Base-by-base conservation (phyloP, 1,284 basidiomycete species). In the Neolentinus lepideus region DNA sequence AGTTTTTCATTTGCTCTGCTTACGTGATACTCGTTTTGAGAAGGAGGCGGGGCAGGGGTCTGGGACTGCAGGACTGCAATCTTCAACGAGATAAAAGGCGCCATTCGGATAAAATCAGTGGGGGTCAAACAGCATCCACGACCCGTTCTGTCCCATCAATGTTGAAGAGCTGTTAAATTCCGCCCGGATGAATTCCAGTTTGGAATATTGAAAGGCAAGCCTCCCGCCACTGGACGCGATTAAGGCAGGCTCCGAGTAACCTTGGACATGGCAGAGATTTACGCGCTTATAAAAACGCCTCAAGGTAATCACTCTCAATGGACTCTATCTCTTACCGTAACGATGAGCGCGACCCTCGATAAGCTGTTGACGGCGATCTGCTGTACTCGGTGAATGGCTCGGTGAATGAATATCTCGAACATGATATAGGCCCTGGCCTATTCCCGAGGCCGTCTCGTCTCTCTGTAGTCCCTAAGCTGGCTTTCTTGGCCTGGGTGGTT, bases 301-400 rank as follows among this genome's bases (percentile, higher is more conserved):
- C 8, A 16, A 21, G 19, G 38, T 43, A 12, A 31, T 12, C 6
- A 31, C 29, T 43, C 16, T 43, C n/a, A 16, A 43, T 31, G 12
- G 29, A 31, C 29, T 31, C 16, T 43, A 43, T 43, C 38, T 43
- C 29, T 43, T 16, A 43, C 38, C 38, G 38, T 43, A 43, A 43
- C 38, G 16, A 43, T 43, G 38, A 43, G 38, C 19, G 38, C 38
- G 38, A 35, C 6, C 12, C 38, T 43, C 38, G 38, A 43, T 43
- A 43, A 43, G 38, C 38, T 43, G 38, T 43, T 21, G 51, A 26
- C 33, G 26, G 51, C 57, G 56, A 56, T 56, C 62, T 60, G 61
- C 64, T 61, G 77, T 74, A 80, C 82, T 84, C 82, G 81, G 81
- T 83, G 81, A 82, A 83, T 80, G 78, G 72, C 77, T 81, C 77